These are phyloP conservation scores for Podila horticola DNA, from an alignment of 192 early-diverging fungal genomes.

Conservation along the genomic window DNA sequence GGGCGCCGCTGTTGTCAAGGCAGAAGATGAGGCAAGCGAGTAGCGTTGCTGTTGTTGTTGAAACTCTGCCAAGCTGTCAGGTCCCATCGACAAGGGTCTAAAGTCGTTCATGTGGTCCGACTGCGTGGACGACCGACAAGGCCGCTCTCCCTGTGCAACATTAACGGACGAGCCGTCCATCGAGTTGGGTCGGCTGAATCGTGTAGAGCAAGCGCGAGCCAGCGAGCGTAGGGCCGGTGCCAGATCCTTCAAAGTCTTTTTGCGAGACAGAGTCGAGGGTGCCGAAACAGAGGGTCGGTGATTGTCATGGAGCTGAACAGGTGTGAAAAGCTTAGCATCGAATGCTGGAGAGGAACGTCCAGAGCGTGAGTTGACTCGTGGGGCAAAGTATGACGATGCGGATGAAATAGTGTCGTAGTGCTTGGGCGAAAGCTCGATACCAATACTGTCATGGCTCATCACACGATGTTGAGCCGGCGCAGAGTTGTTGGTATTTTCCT, in stretches of 20 bases:
- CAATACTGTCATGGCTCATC: background rate
- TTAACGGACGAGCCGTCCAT: background rate
- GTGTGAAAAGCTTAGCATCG: background rate
- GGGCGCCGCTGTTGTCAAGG: background rate
- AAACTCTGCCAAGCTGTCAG: slow-evolving; percentile 11
- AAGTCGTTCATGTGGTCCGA: slow-evolving; percentile 34
- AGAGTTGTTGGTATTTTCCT: background rate
- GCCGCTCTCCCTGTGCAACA: background rate
- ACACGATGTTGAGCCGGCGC: background rate
- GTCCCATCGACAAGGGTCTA: slow-evolving; percentile 27
- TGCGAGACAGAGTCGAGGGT: background rate
- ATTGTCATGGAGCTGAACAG: background rate
- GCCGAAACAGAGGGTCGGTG: background rate
- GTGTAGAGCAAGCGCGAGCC: slow-evolving; percentile 33
- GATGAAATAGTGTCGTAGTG: background rate
- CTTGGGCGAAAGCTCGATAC: background rate
- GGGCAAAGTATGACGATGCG: background rate
- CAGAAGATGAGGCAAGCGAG: background rate
- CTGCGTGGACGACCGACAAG: background rate
- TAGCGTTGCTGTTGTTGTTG: background rate
- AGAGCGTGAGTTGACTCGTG: background rate
- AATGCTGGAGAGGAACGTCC: background rate
- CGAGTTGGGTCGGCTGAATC: slow-evolving; percentile 26
- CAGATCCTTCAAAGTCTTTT: slow-evolving; percentile 28
- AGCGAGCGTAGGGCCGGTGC: slow-evolving; percentile 24